These are phyloP conservation scores for Wickerhamiella siamensis DNA, from an alignment of 805 yeast genomes.

Conservation along the genomic window DNA sequence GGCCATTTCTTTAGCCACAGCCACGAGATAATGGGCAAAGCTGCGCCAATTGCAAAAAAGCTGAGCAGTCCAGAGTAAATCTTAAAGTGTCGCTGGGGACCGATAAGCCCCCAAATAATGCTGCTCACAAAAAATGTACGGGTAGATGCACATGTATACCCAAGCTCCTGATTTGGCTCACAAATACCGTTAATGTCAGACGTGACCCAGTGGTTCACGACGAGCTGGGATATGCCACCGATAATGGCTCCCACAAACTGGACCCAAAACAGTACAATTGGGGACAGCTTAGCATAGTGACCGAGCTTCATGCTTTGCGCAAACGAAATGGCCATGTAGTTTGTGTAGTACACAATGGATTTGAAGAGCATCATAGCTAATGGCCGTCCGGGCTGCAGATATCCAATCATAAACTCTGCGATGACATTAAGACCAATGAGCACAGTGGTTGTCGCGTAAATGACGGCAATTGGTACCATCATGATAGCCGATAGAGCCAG, in stretches of 20 bases:
- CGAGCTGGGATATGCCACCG: slow-evolving; percentile 32
- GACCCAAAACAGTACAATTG: slow-evolving; percentile 42
- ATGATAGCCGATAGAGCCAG: slow-evolving; percentile 40
- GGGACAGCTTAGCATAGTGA: slow-evolving; percentile 52
- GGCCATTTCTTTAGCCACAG: slow-evolving; percentile 28
- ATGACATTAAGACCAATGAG: slow-evolving; percentile 46
- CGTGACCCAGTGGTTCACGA: slow-evolving; percentile 32
- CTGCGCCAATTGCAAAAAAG: slow-evolving; percentile 46
- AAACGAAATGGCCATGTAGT: slow-evolving; percentile 39
- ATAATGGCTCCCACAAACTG: slow-evolving; percentile 34
- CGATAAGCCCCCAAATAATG: slow-evolving; percentile 51
- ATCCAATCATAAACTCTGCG: slow-evolving; percentile 51
- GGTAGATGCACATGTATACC: slow-evolving; percentile 35
- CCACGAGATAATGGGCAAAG: slow-evolving; percentile 32
- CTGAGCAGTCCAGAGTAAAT: slow-evolving; percentile 40
- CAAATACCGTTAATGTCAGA: slow-evolving; percentile 31
- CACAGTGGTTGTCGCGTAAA: slow-evolving; percentile 49
- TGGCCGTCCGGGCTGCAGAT: slow-evolving; percentile 47
- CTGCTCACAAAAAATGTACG: slow-evolving; percentile 40
- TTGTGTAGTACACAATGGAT: slow-evolving; percentile 42
- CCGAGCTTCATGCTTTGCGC: slow-evolving; percentile 46
- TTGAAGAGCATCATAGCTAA: slow-evolving; percentile 50
- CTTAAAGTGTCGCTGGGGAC: slow-evolving; percentile 46
- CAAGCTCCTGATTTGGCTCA: slow-evolving; percentile 28
- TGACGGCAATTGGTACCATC: slow-evolving; percentile 46